Evolutionary conservation across 257 asterid genomes (phyloP).

Genomic region (Fraxinus cuspidata): DNA sequence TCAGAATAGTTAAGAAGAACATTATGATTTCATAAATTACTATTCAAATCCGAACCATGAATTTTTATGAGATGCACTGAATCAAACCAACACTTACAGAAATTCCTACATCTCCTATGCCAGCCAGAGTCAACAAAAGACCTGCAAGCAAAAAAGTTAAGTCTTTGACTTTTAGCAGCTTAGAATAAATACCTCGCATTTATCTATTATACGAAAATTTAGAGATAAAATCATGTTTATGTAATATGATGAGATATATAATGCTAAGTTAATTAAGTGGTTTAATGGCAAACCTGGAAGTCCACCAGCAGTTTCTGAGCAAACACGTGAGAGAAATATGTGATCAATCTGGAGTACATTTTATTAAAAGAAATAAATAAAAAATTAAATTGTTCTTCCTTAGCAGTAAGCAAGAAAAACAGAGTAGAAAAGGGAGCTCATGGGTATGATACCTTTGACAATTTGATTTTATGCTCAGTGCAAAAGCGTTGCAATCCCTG

Average conservation of each 20-base stretch:
- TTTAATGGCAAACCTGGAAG: conserved; percentile 68
- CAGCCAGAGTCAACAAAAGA: conserved; percentile 89
- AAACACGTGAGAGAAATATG: conserved; percentile 81
- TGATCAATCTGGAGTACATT: conserved; percentile 12
- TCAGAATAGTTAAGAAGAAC: conserved; percentile 20
- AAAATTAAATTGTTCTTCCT: background rate
- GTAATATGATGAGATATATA: background rate
- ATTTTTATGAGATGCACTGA: background rate
- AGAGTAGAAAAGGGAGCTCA: conserved; percentile 4
- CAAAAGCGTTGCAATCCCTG: conserved; percentile 99
- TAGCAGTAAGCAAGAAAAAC: conserved; percentile 7
- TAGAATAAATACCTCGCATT: background rate
- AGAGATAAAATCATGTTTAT: conserved; percentile 12
- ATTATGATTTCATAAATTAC: conserved; percentile 17
- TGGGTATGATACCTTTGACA: conserved; percentile 66
- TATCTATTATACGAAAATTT: background rate
- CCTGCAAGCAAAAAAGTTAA: conserved; percentile 49
- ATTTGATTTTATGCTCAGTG: conserved; percentile 87
- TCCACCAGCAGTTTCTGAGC: conserved; percentile 99
- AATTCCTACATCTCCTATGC: conserved; percentile 91
- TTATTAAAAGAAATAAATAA: conserved; percentile 1
- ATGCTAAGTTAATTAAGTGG: background rate
- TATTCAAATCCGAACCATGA: background rate
- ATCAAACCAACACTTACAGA: conserved; percentile 53
- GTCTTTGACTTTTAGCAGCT: background rate